phyloP scores from a whole-genome alignment of 208 protist species.

The Trypanosoma boissoni region DNA sequence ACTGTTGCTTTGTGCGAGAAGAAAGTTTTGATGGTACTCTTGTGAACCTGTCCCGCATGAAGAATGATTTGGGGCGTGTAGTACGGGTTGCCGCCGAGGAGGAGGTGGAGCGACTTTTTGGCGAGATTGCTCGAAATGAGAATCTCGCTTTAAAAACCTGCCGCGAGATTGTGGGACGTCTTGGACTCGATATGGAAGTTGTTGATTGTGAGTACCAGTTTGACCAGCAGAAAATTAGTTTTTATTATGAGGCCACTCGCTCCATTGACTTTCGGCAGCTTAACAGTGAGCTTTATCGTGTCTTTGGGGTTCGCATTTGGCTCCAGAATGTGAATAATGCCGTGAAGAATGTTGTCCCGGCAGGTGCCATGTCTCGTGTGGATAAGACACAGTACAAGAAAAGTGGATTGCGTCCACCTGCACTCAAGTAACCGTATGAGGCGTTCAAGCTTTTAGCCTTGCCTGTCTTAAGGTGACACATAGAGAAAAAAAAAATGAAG shows the following conservation, averaged over 20 bases:
- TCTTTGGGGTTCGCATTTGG: slow-evolving; percentile 89
- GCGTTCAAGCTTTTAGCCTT: background rate
- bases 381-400: slow-evolving; percentile 24
- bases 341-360: slow-evolving; percentile 52
- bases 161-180: slow-evolving; percentile 39
- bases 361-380: slow-evolving; percentile 21
- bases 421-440: slow-evolving; percentile 13
- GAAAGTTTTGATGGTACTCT: slow-evolving; percentile 25
- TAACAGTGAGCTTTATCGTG: slow-evolving; percentile 73
- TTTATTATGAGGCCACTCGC: slow-evolving; percentile 71
- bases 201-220: slow-evolving; percentile 89
- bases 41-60: slow-evolving; percentile 28
- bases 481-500: background rate
- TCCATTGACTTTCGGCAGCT: slow-evolving; percentile 78
- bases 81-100: slow-evolving; percentile 60
- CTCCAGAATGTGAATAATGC: slow-evolving; percentile 78
- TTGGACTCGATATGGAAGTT: slow-evolving; percentile 69
- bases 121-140: slow-evolving; percentile 63
- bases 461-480: background rate
- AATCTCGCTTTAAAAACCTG: slow-evolving; percentile 65
- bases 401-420: slow-evolving; percentile 22
- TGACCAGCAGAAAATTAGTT: slow-evolving; percentile 88
- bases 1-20: slow-evolving; percentile 22
- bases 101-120: slow-evolving; percentile 57
- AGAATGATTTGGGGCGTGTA: slow-evolving; percentile 34